These are phyloP conservation scores for Liriodendron chinense DNA, from an alignment of 164 flowering plant genomes.

Conservation along the genomic window DNA sequence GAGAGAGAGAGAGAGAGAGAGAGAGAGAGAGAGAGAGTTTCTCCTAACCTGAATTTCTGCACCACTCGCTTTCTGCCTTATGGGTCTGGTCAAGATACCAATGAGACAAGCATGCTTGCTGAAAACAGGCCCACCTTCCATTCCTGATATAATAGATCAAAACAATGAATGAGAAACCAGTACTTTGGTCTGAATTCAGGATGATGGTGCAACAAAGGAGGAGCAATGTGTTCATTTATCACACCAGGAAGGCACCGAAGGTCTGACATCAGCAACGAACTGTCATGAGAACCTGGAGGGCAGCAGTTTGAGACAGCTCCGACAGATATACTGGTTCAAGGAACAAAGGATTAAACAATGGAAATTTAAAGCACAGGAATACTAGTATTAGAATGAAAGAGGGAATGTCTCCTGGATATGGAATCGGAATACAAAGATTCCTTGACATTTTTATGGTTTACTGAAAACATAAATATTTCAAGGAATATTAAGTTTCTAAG, in stretches of 20 bases:
- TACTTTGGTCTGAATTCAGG: slow-evolving; percentile 1
- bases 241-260: slow-evolving; percentile 92
- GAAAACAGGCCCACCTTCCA: slow-evolving; percentile 96
- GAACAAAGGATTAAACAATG: slow-evolving; percentile 16
- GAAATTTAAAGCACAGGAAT: slow-evolving; percentile 4
- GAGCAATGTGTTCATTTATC: slow-evolving; percentile 15
- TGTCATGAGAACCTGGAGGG: slow-evolving; percentile 46
- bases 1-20: background rate
- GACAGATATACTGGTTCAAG: slow-evolving; percentile 61
- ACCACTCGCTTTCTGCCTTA: slow-evolving; percentile 66
- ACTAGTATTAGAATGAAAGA: slow-evolving; percentile 4
- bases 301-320: slow-evolving; percentile 78
- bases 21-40: background rate
- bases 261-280: slow-evolving; percentile 85
- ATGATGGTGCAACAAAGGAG: slow-evolving; percentile 3
- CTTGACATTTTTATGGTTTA: background rate
- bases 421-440: slow-evolving; percentile 1
- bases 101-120: slow-evolving; percentile 46
- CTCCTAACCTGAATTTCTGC: slow-evolving; percentile 86
- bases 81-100: slow-evolving; percentile 75
- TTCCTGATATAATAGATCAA: slow-evolving; percentile 45
- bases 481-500: background rate
- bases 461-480: background rate
- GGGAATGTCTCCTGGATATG: background rate
- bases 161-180: slow-evolving; percentile 18